These are phyloP conservation scores for Groenewaldozyma tartarivorans DNA, from an alignment of 805 yeast genomes.

Conservation along the genomic window DNA sequence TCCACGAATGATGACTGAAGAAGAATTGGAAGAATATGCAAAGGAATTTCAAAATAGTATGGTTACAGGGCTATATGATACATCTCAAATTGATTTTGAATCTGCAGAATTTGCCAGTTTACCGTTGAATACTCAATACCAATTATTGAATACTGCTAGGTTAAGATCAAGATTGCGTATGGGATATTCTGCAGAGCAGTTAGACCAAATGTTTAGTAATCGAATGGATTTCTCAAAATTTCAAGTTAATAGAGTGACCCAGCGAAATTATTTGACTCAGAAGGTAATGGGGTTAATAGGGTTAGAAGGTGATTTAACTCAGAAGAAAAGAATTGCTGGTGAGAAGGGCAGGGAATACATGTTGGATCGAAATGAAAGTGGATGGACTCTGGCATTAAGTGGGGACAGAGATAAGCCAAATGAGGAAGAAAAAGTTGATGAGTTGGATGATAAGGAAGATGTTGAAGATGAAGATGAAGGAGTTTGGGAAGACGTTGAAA, in stretches of 20 bases:
- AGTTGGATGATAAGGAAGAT: slow-evolving; percentile 18
- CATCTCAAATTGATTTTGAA: slow-evolving; percentile 63
- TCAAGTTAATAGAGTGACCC: slow-evolving; percentile 87
- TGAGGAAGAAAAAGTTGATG: slow-evolving; percentile 22
- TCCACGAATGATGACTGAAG: slow-evolving; percentile 62
- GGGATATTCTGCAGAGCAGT: slow-evolving; percentile 90
- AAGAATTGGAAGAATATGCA: slow-evolving; percentile 56
- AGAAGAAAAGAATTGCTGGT: slow-evolving; percentile 50
- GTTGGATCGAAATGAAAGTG: slow-evolving; percentile 65
- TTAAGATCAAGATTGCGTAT: slow-evolving; percentile 80
- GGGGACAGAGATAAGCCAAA: slow-evolving; percentile 15
- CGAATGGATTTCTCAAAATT: slow-evolving; percentile 85
- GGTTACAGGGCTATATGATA: slow-evolving; percentile 27
- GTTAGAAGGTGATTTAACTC: slow-evolving; percentile 40
- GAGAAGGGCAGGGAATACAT: slow-evolving; percentile 71
- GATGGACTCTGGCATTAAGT: slow-evolving; percentile 66
- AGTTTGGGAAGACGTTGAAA: slow-evolving; percentile 36
- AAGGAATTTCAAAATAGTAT: slow-evolving; percentile 47
- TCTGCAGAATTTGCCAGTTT: slow-evolving; percentile 66
- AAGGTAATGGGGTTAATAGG: slow-evolving; percentile 76
- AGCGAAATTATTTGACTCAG: slow-evolving; percentile 85
- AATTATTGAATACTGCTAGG: slow-evolving; percentile 73
- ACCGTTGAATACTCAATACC: slow-evolving; percentile 83
- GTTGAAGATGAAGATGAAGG: slow-evolving; percentile 24
- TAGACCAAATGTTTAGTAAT: slow-evolving; percentile 71